Conservation (phyloP, 306 rosid species). For the Vigna trinervia region DNA sequence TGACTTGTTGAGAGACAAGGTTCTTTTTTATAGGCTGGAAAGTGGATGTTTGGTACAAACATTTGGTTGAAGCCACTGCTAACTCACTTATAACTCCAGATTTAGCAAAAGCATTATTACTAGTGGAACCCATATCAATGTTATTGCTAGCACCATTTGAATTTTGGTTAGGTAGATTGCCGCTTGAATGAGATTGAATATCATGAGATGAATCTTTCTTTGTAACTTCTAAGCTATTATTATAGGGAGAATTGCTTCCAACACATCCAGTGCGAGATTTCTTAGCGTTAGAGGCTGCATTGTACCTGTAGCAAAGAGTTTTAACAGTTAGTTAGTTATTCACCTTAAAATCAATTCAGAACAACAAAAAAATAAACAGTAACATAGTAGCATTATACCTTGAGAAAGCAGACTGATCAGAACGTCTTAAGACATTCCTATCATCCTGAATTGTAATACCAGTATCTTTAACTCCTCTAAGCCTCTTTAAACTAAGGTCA, state of each 20-base stretch:
- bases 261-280: slow-evolving; percentile 67
- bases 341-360: slow-evolving; percentile 30
- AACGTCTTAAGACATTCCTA: slow-evolving; percentile 75
- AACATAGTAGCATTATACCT: slow-evolving; percentile 56
- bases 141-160: slow-evolving; percentile 74
- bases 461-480: slow-evolving; percentile 64
- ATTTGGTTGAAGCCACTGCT: slow-evolving; percentile 61
- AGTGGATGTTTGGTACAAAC: slow-evolving; percentile 59
- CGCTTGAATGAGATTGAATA: slow-evolving; percentile 65
- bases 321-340: background rate
- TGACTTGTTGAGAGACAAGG: slow-evolving; percentile 50
- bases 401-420: slow-evolving; percentile 84
- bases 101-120: slow-evolving; percentile 61
- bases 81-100: slow-evolving; percentile 58
- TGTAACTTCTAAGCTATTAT: slow-evolving; percentile 57
- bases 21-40: slow-evolving; percentile 65
- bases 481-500: slow-evolving; percentile 84
- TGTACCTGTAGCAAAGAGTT: slow-evolving; percentile 62
- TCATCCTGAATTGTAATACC: slow-evolving; percentile 65
- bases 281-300: slow-evolving; percentile 63
- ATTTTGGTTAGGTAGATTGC: slow-evolving; percentile 73
- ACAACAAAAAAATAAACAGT: slow-evolving; percentile 27
- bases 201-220: slow-evolving; percentile 60
- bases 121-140: slow-evolving; percentile 78
- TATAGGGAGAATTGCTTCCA: slow-evolving; percentile 69